Percentiles rank a stretch among this genome's conserved stretches.
phyloP scores from a whole-genome alignment of 2,329 filamentous ascomycete species.

The Alternaria novae-zelandiae region DNA sequence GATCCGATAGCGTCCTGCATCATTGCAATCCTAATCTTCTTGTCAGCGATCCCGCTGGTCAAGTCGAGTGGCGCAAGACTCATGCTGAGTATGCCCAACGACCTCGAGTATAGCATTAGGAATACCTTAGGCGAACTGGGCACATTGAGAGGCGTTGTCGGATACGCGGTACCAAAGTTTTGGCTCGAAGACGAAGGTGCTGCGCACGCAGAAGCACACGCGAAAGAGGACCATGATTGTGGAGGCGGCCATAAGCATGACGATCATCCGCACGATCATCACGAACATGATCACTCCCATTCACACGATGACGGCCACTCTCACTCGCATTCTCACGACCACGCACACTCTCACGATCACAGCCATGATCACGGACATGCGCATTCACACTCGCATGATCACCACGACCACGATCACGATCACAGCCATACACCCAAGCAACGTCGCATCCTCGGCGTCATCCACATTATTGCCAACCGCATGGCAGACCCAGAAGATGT shows the following conservation, averaged over 20 bases:
- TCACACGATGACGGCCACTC: conserved; percentile 39
- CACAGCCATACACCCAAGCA: conserved; percentile 41
- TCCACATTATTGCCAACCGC: conserved; percentile 80
- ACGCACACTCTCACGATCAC: conserved; percentile 30
- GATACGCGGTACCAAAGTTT: conserved; percentile 87
- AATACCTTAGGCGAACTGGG: conserved; percentile 84
- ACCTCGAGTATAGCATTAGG: conserved; percentile 85
- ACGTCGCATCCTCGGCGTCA: conserved; percentile 74
- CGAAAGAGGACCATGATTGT: conserved; percentile 46
- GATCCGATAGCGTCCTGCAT: conserved; percentile 93
- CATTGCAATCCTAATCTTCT: conserved; percentile 90
- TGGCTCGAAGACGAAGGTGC: conserved; percentile 78
- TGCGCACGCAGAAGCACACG: conserved; percentile 50
- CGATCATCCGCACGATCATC: conserved; percentile 31
- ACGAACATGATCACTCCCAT: conserved; percentile 18
- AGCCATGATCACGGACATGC: conserved; percentile 30
- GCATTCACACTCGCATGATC: conserved; percentile 7
- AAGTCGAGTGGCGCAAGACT: conserved; percentile 82
- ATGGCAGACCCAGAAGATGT: conserved; percentile 82
- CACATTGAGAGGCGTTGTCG: conserved; percentile 80
- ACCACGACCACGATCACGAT: conserved; percentile 41
- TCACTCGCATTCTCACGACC: conserved; percentile 32
- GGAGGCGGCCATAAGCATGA: conserved; percentile 33
- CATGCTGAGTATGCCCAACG: conserved; percentile 82
- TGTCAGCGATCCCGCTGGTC: conserved; percentile 89